These are phyloP conservation scores for Trifolium fragiferum DNA, from an alignment of 306 rosid genomes.

Conservation along the genomic window DNA sequence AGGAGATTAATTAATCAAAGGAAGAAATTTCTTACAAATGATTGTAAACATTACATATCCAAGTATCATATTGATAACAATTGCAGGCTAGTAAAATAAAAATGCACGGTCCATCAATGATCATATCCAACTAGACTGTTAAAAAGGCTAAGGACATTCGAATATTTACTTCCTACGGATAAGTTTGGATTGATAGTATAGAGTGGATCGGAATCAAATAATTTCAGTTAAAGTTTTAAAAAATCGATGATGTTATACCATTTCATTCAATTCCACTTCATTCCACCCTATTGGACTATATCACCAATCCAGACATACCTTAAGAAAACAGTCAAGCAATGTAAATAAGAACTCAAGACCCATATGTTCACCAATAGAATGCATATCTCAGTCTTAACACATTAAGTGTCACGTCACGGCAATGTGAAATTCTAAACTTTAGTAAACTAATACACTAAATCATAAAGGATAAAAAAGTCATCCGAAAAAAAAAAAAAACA, in stretches of 20 bases:
- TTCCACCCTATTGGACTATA: background rate
- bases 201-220: background rate
- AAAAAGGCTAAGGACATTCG: background rate
- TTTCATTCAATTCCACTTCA: background rate
- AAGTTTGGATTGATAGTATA: background rate
- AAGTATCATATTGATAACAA: constrained; percentile 9
- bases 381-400: background rate
- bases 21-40: background rate
- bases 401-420: background rate
- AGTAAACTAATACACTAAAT: no score
- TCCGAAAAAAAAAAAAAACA: background rate
- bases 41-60: background rate
- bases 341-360: constrained; percentile 7
- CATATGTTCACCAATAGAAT: background rate
- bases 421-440: background rate
- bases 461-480: background rate
- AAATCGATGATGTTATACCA: background rate
- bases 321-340: background rate
- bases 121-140: background rate
- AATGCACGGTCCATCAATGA: constrained; percentile 9
- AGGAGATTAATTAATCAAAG: constrained; percentile 37
- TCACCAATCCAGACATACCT: background rate
- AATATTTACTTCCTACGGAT: background rate
- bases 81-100: constrained; percentile 1
- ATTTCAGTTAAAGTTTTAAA: background rate